Evolutionary conservation across 169 alveolate species (phyloP), one percentile per base, ranked within the genome.

Genomic region (Eimeria acervulina): DNA sequence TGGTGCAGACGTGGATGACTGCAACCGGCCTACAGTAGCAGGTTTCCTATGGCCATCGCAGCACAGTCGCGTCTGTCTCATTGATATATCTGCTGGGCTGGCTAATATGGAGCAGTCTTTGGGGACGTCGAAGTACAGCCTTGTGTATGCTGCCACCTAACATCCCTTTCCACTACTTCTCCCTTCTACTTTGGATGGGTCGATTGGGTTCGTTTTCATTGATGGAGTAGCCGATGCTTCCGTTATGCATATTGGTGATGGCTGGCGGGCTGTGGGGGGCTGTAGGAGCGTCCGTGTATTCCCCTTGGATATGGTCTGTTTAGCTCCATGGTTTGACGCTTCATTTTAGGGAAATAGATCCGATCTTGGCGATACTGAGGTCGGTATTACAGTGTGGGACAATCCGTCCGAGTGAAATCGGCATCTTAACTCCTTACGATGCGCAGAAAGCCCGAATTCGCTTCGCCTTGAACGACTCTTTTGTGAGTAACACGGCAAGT

Each of bases 1-100:
- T 51, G 74, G 28, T 72, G 83, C 81, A 91, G 97, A 80, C 36
- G 95, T 91, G 55, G 92, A 88, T 52, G 95, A 90, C 85, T 36
- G 90, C 59, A 88, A 78, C 55, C 95, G 97, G 12, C 97, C 97
- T n/a, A 94, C 94, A 28, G 94, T 95, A 26, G 93, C 90, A 26
- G 97, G 97, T 2, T 90, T 95, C 33, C 95, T 78, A 19, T 95
- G 97, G 97, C 97, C 97, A 19, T 76, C 93, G 8, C 92, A n/a
- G 36, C 87, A 87, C 90, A 88, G 93, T 31, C 96, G 95, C 42
- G 96, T 95, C 42, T 95, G 96, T 51, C 90, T 95, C n/a, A 84
- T 95, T 26, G 96, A 95, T 68, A 95, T 95, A 23, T 95, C 96
- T 1, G 91, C 95, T 33, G 96, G 95, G 52, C 95, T 87, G 70